Evolutionary conservation across 1,284 basidiomycete genomes (phyloP), one percentile per base, ranked within the genome.

Genomic region (Cryptococcus sp.): DNA sequence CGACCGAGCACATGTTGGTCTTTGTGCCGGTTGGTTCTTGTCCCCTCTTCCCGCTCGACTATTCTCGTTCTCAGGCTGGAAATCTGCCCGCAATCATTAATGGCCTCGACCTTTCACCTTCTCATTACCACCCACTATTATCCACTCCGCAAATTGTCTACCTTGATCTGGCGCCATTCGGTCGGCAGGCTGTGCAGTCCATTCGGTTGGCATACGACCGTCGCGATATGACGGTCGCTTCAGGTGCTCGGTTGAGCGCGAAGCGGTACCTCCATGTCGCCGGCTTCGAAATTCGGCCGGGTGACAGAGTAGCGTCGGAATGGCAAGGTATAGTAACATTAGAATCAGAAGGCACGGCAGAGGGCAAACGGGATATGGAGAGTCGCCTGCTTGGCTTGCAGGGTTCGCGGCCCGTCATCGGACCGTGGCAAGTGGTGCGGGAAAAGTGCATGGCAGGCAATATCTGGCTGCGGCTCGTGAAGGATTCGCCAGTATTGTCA

Each of bases 191-290:
- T 5, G 52, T 70, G 45, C 41, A 59, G 22, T 68, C 73, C 4
- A 47, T 80, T 13, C 67, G 79, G 16, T 58, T 80, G 16, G 77
- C 79, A 3, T 73, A 74, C 54, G 77, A 79, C 55, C 63, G 78
- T 5, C 71, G 72, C 27, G 79, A 80, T 55, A 66, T 79, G 48
- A 73, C 71, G 0, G 70, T 71, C 5, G 61, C 75, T 4, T 73
- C 72, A 3, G 78, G 79, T 2, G 77, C 77, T 7, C 65, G 72
- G 35, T 43, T 80, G 20, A 68, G 67, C 15, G 76, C 78, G 42
- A 79, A 79, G 60, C 69, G 78, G 5, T 80, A 79, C 61, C 64
- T 80, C 5, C 73, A 79, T 54, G 78, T 79, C 3, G 72, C 76
- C 3, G 79, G 78, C 2, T 75, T 79, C 48, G 71, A 77, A 54